Evolutionary conservation across 495 filamentous ascomycete species (phyloP).

Genomic region (Lasiosphaeris hirsuta): DNA sequence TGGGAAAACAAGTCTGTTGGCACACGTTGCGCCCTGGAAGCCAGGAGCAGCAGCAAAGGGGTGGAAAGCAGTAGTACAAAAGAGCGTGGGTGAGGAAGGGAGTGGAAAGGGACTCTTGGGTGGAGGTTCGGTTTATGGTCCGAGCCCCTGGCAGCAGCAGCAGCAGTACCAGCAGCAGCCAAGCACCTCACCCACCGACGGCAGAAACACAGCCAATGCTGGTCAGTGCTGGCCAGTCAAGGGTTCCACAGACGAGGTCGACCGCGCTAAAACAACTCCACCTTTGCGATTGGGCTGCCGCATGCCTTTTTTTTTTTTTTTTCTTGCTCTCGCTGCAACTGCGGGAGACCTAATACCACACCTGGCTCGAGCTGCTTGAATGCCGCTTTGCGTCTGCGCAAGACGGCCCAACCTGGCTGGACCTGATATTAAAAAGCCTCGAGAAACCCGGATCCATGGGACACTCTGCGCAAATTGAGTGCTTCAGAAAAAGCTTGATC

Average conservation of each 20-base stretch:
- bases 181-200: slow-evolving; percentile 14
- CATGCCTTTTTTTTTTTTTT: slow-evolving; percentile 15
- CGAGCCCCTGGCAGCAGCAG: slow-evolving; percentile 20
- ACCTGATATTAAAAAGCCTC: slow-evolving; percentile 4
- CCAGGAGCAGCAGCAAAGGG: slow-evolving; percentile 36
- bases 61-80: slow-evolving; percentile 30
- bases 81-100: slow-evolving; percentile 33
- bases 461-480: background rate
- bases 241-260: slow-evolving; percentile 22
- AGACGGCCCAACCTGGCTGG: background rate
- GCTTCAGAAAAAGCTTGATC: background rate
- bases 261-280: slow-evolving; percentile 27
- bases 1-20: slow-evolving; percentile 30
- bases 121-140: slow-evolving; percentile 35
- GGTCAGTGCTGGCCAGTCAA: slow-evolving; percentile 20
- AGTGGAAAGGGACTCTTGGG: slow-evolving; percentile 32
- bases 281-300: slow-evolving; percentile 31
- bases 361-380: slow-evolving; percentile 5
- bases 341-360: background rate
- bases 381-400: background rate
- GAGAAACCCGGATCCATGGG: background rate
- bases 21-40: slow-evolving; percentile 37
- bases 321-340: background rate
- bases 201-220: slow-evolving; percentile 23
- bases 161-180: slow-evolving; percentile 3